Base-by-base conservation (phyloP, 257 asterid genomes). In the Galeopsis tetrahit region DNA sequence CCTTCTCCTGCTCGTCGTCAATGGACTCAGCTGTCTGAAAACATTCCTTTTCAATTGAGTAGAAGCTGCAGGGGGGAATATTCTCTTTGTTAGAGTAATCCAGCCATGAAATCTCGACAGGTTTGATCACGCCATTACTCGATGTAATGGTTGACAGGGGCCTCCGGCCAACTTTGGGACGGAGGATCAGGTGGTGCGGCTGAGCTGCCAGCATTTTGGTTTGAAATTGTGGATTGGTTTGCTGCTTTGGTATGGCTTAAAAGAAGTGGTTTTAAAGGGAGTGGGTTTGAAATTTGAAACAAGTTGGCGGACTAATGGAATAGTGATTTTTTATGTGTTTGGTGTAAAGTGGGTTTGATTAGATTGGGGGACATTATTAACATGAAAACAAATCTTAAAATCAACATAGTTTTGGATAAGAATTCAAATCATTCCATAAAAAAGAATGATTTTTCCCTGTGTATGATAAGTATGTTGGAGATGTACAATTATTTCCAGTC, bases 1-100 rank as follows among this genome's bases (percentile, higher is more conserved):
- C 91, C 5, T 59, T 86, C 5, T 59, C 85, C 34, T 91, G 90
- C 89, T 93, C 98, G 15, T 93, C 96, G 4, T 85, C 95, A 10
- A 84, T 21, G 1, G 79, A 75, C 32, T 80, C 87, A 0, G 72
- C 56, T 1, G 8, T 63, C 49, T 43, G 51, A 9, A 5, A 63
- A 15, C 1, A 31, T 9, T 73, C 75, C 9, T 17, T 43, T 28
- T 63, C 73, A 10, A 57, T 52, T 60, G 78, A 53, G 75, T 34
- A 32, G 40, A 36, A 17, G 28, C 28, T 21, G 1, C 28, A 21
- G 31, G 84, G 91, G 49, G 61, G 88, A 32, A 79, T 15, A 15
- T 90, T 90, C 81, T 90, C 96, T 72, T 90, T 90, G 84, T 90
- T 85, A 4, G 86, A 85, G 76, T 5, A 21, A 6, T 80, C 56